Base-by-base conservation (phyloP, 176 grass and related monocot species). In the Miscanthus lutarioriparius region DNA sequence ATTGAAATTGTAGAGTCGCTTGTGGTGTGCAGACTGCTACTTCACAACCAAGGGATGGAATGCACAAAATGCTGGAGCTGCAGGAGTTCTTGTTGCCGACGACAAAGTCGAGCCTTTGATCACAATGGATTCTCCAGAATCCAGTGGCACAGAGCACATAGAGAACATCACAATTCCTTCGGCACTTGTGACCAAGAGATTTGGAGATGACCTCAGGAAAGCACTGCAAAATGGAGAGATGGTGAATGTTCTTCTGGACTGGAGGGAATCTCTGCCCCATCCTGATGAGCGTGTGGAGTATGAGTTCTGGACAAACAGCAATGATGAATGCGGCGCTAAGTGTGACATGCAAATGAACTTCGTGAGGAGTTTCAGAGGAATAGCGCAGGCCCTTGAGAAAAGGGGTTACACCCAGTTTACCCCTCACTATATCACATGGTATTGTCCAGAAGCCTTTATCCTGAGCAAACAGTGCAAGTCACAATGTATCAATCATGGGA, bases 21-120 rank as follows among this genome's bases (percentile, higher is more conserved):
- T 79, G 11, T 74, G 17, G 78, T 45, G 45, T 69, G 65, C 86
- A 97, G 94, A 97, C 62, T 97, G 94, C 82, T 97, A 90, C 79
- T 97, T 94, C 89, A 97, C 94, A 80, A 90, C 94, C 69, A 97
- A 97, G 80, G 94, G 91, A 82, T 94, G 91, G 94, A 97, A 97
- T 54, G 89, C 87, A 17, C 94, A 97, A 33, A 97, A 78, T 8
- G 70, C 89, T n/a, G 94, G 94, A 63, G 94, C 94, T 0, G 94
- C 91, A 6, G 91, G 91, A 22, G 84, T 97, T 53, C 94, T 94
- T 63, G 94, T 94, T 56, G 84, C 89, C 0, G 94, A 97, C 9
- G 82, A 92, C 79, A 90, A 37, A 80, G 41, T 79, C 4, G 94
- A 97, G 23, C 94, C 91, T 19, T 69, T 97, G 71, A 94, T 97